Percentiles rank a stretch among this genome's conserved stretches.
These are phyloP conservation scores for Zygosaccharomyces pseudorouxii DNA, from an alignment of 805 yeast species.

Conservation along the genomic window DNA sequence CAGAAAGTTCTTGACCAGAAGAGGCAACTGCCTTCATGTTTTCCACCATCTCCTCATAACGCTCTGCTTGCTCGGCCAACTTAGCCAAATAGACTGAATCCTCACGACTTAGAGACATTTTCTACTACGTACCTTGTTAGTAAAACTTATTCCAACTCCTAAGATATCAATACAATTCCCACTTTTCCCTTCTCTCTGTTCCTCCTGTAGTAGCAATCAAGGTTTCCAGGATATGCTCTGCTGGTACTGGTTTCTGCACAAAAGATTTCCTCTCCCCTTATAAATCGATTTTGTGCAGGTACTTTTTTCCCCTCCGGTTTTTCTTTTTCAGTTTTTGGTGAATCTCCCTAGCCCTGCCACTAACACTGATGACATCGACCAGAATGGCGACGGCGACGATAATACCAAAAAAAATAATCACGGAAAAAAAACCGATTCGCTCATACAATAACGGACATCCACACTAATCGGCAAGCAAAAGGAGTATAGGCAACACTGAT, in stretches of 20 bases:
- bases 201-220: background rate
- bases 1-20: slow-evolving; percentile 89
- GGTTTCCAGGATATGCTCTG: no score
- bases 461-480: no score
- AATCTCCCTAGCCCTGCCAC: slow-evolving; percentile 3
- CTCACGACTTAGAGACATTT: slow-evolving; percentile 86
- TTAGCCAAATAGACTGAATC: slow-evolving; percentile 97
- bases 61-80: slow-evolving; percentile 98
- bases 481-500: background rate
- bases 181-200: background rate
- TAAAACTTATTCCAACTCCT: background rate
- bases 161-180: slow-evolving; percentile 2
- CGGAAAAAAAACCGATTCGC: background rate
- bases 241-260: background rate
- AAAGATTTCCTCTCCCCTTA: slow-evolving; percentile 1
- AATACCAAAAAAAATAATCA: no score
- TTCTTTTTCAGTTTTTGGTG: slow-evolving; percentile 2
- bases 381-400: no score
- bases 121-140: slow-evolving; percentile 8
- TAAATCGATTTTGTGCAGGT: slow-evolving; percentile 3
- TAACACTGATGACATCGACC: background rate
- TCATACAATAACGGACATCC: background rate
- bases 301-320: background rate
- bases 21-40: slow-evolving; percentile 97
- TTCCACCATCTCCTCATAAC: slow-evolving; percentile 99